Conservation (phyloP, 768 basidiomycete genomes). For the Auriscalpium vulgare region DNA sequence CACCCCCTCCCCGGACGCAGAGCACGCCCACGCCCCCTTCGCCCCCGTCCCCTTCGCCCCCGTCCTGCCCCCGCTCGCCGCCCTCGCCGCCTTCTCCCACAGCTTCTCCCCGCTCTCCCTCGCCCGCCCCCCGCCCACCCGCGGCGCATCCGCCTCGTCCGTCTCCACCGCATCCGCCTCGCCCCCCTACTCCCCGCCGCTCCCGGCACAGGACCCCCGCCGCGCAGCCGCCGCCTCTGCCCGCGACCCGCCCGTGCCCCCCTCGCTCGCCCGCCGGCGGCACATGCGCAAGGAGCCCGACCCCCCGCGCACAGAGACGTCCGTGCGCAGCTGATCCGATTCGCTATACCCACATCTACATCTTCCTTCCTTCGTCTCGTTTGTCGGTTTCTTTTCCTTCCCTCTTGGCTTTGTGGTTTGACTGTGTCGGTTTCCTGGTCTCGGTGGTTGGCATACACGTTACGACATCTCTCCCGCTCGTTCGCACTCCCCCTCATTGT, state of each 20-base stretch:
- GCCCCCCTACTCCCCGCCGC: background rate
- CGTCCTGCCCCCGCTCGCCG: background rate
- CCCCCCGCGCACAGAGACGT: background rate
- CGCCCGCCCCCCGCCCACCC: background rate
- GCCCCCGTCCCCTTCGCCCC: background rate
- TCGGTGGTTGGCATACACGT: too few species aligned
- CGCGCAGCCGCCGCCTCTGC: background rate
- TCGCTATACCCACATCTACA: too few species aligned
- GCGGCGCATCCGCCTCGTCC: background rate
- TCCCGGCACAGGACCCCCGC: background rate
- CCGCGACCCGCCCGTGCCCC: background rate
- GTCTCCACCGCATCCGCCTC: background rate
- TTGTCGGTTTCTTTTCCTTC: too few species aligned
- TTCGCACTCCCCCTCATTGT: too few species aligned
- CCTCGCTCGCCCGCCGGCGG: background rate
- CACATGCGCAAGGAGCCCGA: background rate
- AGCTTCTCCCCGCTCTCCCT: background rate
- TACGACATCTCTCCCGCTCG: too few species aligned
- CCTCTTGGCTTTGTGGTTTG: too few species aligned
- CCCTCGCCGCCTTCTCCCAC: background rate
- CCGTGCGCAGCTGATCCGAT: background rate
- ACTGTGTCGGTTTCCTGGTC: too few species aligned
- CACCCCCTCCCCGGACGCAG: background rate
- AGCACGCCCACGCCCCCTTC: background rate
- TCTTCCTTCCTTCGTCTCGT: too few species aligned